Conservation (phyloP, 495 filamentous ascomycete genomes). For the Hamigera avellanea region DNA sequence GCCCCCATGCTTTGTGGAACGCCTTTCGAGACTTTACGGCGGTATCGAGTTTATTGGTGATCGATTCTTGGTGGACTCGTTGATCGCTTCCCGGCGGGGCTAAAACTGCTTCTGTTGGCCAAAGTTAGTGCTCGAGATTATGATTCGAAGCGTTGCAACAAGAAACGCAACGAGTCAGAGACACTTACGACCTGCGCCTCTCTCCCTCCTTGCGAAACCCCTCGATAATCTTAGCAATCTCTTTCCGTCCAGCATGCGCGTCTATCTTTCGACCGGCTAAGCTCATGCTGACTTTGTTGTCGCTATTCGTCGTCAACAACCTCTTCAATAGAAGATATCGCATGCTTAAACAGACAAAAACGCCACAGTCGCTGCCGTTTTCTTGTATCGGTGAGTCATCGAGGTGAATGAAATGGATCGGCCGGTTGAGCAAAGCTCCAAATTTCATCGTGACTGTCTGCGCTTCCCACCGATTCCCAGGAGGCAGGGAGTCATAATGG, state of each 20-base stretch:
- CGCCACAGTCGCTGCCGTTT: slow-evolving; percentile 87
- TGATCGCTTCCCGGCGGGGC: slow-evolving; percentile 13
- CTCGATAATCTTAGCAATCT: slow-evolving; percentile 82
- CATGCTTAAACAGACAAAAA: slow-evolving; percentile 94
- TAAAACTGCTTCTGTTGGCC: slow-evolving; percentile 9
- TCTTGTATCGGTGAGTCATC: slow-evolving; percentile 83
- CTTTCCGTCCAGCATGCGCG: slow-evolving; percentile 62
- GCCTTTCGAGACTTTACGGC: too few species aligned
- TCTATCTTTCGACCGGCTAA: slow-evolving; percentile 72
- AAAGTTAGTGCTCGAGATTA: not conserved
- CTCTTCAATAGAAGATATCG: slow-evolving; percentile 72
- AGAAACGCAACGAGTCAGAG: too few species aligned
- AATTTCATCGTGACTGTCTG: slow-evolving; percentile 51
- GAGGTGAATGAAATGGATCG: slow-evolving; percentile 61
- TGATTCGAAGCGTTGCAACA: slow-evolving; percentile 4
- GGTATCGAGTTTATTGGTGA: too few species aligned
- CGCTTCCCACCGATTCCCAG: slow-evolving; percentile 65
- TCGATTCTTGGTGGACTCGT: slow-evolving; percentile 26
- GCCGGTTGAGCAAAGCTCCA: slow-evolving; percentile 46
- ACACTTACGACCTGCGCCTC: slow-evolving; percentile 64
- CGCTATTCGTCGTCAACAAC: slow-evolving; percentile 62
- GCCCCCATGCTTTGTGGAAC: too few species aligned
- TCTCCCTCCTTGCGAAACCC: slow-evolving; percentile 72
- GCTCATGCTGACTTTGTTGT: slow-evolving; percentile 85
- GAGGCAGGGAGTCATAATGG: slow-evolving; percentile 87